Percentiles rank a stretch among this genome's conserved stretches.
phyloP scores from a whole-genome alignment of 768 basidiomycete species.

The Rhodocollybia butyracea region DNA sequence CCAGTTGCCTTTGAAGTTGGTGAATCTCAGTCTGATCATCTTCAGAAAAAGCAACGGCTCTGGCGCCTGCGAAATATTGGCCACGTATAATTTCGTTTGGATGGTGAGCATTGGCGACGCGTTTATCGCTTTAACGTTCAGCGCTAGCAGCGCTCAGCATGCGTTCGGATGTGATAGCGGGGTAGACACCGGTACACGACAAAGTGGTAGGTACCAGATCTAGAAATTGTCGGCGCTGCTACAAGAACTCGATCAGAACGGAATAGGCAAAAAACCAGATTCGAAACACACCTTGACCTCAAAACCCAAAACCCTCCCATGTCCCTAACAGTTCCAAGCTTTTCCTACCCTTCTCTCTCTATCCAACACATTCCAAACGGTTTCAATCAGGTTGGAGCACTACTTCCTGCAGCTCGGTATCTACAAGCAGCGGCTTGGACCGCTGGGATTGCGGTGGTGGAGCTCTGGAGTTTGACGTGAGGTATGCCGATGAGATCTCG shows the following conservation, averaged over 20 bases:
- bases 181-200: slow-evolving; percentile 43
- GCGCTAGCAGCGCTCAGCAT: slow-evolving; percentile 85
- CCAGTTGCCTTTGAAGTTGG: too few relatives aligned
- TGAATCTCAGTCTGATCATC: too few relatives aligned
- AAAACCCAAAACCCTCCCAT: slow-evolving; percentile 86
- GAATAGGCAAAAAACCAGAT: neutral
- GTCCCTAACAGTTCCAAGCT: slow-evolving; percentile 67
- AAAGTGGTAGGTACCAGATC: slow-evolving; percentile 62
- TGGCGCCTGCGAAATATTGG: too few relatives aligned
- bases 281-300: slow-evolving; percentile 48
- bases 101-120: too few relatives aligned
- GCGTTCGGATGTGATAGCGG: slow-evolving; percentile 77
- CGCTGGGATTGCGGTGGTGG: slow-evolving; percentile 55
- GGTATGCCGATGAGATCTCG: too few relatives aligned
- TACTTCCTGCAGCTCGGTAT: slow-evolving; percentile 73
- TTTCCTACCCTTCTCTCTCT: slow-evolving; percentile 43
- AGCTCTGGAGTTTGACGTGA: slow-evolving; percentile 60
- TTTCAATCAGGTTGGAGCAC: slow-evolving; percentile 80
- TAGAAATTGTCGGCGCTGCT: slow-evolving; percentile 88
- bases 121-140: too few relatives aligned
- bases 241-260: too few relatives aligned
- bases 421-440: slow-evolving; percentile 76
- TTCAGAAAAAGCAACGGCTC: too few relatives aligned
- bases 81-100: too few relatives aligned
- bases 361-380: slow-evolving; percentile 80